Conservation (phyloP, 2,329 filamentous ascomycete genomes). For the Exophiala dermatitidis region DNA sequence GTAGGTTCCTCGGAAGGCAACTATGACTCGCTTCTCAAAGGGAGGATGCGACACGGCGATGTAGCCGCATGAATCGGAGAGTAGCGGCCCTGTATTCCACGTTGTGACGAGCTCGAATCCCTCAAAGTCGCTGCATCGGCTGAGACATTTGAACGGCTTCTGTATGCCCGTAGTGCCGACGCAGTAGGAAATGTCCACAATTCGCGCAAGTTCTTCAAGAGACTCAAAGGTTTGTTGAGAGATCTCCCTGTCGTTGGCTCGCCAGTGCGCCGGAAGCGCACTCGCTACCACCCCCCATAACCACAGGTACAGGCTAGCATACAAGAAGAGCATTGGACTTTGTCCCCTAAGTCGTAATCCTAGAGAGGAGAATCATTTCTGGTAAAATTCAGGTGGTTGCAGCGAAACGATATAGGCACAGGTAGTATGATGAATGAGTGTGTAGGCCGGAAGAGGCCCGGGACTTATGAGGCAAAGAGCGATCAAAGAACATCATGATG, state of each 20-base stretch:
- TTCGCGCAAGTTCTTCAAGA: conserved; percentile 78
- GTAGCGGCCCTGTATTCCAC: conserved; percentile 81
- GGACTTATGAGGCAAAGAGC: too few species aligned
- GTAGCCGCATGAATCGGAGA: conserved; percentile 90
- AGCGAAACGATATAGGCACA: too few species aligned
- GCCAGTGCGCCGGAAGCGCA: conserved; percentile 12
- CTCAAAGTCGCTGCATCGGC: conserved; percentile 77
- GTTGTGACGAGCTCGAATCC: conserved; percentile 70
- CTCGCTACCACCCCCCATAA: conserved; percentile 5
- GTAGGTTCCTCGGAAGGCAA: conserved; percentile 92
- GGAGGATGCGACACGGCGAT: conserved; percentile 73
- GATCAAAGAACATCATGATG: too few species aligned
- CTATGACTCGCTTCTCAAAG: conserved; percentile 58
- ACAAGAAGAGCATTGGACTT: conserved; percentile 8
- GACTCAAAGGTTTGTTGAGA: conserved; percentile 64
- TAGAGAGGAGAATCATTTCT: not conserved
- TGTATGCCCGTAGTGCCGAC: conserved; percentile 75
- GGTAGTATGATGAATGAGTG: too few species aligned
- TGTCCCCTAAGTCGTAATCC: not conserved
- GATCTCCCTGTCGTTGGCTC: conserved; percentile 33
- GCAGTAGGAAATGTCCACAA: conserved; percentile 93
- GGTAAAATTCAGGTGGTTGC: not conserved
- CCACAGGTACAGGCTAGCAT: conserved; percentile 2
- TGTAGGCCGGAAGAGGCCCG: too few species aligned
- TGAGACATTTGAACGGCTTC: conserved; percentile 76